phyloP scores from a whole-genome alignment of 805 yeast genomes.

The Yamadazyma sp. region DNA sequence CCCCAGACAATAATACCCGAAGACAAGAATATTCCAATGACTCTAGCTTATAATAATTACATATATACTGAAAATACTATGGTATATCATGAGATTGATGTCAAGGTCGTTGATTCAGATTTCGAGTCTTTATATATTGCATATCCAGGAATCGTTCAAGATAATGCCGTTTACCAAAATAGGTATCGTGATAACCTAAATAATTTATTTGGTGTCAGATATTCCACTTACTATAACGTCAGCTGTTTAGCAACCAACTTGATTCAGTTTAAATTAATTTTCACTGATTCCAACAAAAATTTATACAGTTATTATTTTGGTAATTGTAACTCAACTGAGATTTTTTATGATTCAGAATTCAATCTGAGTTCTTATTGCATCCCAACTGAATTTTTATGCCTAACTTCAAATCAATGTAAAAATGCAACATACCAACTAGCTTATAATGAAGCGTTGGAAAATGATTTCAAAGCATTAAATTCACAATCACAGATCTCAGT shows the following conservation, averaged over 20 bases:
- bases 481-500: slow-evolving; percentile 2
- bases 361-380: slow-evolving; percentile 6
- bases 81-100: slow-evolving; percentile 11
- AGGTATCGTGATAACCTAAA: slow-evolving; percentile 7
- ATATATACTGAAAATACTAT: slow-evolving; percentile 3
- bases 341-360: slow-evolving; percentile 8
- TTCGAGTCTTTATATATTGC: slow-evolving; percentile 11
- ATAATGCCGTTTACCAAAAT: background rate
- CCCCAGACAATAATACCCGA: slow-evolving; percentile 8
- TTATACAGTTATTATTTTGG: slow-evolving; percentile 12
- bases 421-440: slow-evolving; percentile 4
- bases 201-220: slow-evolving; percentile 8
- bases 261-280: slow-evolving; percentile 12
- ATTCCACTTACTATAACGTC: slow-evolving; percentile 3
- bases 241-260: slow-evolving; percentile 11
- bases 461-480: background rate
- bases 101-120: slow-evolving; percentile 7
- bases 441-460: background rate
- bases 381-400: slow-evolving; percentile 8
- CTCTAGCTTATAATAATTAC: slow-evolving; percentile 11
- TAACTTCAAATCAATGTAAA: slow-evolving; percentile 2
- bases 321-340: slow-evolving; percentile 11
- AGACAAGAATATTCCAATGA: slow-evolving; percentile 11
- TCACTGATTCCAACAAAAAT: slow-evolving; percentile 1
- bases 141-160: slow-evolving; percentile 5